Conservation (phyloP, 495 filamentous ascomycete species). For the Penicilliopsis zonata region DNA sequence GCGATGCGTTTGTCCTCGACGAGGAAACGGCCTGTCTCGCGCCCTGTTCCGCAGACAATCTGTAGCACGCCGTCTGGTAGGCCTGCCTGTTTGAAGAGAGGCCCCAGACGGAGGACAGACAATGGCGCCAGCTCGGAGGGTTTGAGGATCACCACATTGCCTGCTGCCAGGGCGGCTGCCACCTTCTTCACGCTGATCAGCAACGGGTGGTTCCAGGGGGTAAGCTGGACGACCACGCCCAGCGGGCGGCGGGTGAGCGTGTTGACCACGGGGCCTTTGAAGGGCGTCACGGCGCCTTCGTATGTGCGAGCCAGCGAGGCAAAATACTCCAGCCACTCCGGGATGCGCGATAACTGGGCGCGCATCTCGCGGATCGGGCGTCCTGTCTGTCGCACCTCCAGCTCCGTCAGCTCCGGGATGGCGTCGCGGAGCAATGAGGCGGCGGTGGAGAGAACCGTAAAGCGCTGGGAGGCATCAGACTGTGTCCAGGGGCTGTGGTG, state of each 20-base stretch:
- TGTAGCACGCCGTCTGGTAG: constrained; percentile 44
- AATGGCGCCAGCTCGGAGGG: constrained; percentile 49
- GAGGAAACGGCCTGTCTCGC: constrained; percentile 39
- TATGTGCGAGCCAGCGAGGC: constrained; percentile 45
- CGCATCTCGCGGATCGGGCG: constrained; percentile 53
- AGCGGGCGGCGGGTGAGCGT: constrained; percentile 47
- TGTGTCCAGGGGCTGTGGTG: constrained; percentile 45
- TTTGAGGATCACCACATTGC: constrained; percentile 51
- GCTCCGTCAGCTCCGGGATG: constrained; percentile 36
- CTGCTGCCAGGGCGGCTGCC: constrained; percentile 47
- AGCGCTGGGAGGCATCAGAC: constrained; percentile 38
- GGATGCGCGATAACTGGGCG: constrained; percentile 47
- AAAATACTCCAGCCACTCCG: constrained; percentile 56
- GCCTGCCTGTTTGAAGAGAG: constrained; percentile 39
- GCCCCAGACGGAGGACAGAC: constrained; percentile 39
- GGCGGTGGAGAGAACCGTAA: constrained; percentile 43
- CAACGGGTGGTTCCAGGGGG: constrained; percentile 54
- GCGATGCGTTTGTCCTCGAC: too few relatives aligned
- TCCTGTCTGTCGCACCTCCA: constrained; percentile 51
- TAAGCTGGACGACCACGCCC: constrained; percentile 52
- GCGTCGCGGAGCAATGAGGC: constrained; percentile 36
- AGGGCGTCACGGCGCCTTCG: constrained; percentile 48
- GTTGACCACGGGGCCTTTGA: constrained; percentile 47
- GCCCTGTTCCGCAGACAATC: constrained; percentile 44
- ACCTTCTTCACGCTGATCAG: constrained; percentile 54